phyloP scores from a whole-genome alignment of 108 stramenopile genomes.

The Stephanodiscus minutulus region DNA sequence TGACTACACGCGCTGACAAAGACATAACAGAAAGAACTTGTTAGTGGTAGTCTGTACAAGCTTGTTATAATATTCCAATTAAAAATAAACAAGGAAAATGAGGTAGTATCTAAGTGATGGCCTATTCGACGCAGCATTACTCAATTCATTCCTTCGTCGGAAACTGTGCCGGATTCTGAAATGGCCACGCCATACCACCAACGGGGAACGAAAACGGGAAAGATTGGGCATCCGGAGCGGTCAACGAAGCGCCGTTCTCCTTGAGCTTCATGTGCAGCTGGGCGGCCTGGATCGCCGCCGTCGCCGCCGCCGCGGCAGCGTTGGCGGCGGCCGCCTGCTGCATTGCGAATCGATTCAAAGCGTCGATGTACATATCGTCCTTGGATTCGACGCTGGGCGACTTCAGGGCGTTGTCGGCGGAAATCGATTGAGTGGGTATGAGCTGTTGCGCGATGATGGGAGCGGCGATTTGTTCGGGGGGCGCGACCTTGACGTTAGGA shows the following conservation, averaged over 20 bases:
- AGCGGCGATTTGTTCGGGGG: background rate
- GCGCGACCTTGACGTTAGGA: background rate
- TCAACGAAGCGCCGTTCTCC: conserved; percentile 1
- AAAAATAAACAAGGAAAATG: no score
- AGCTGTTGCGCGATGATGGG: background rate
- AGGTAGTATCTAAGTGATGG: no score
- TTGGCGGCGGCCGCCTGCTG: conserved; percentile 36
- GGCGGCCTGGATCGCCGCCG: conserved; percentile 24
- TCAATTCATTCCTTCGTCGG: background rate
- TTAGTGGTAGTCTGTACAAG: no score
- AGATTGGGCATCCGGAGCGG: background rate
- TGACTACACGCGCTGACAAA: no score
- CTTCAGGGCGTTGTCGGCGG: background rate
- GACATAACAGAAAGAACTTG: no score
- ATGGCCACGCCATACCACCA: background rate
- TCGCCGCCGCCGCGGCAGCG: conserved; percentile 41
- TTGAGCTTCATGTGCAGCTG: conserved; percentile 33
- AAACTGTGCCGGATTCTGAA: background rate
- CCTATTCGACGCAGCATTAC: no score
- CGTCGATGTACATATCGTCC: conserved; percentile 23
- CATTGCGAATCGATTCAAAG: conserved; percentile 35
- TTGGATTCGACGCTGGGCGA: background rate
- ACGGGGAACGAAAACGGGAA: background rate
- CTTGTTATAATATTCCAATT: no score
- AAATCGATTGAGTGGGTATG: background rate